These are phyloP conservation scores for Fragaria vesca DNA, from an alignment of 306 rosid species.

Conservation along the genomic window DNA sequence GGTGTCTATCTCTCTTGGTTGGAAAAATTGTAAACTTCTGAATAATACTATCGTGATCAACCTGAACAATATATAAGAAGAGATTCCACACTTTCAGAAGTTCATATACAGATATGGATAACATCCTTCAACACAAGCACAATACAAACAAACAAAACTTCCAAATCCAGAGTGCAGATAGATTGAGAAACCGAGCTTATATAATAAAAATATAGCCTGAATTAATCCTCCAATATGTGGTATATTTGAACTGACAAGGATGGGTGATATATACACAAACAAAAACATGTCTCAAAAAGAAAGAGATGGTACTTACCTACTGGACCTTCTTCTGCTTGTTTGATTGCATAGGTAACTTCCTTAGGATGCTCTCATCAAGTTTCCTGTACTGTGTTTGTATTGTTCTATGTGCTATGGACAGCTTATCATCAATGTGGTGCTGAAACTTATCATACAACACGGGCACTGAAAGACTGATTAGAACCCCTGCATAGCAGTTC, in stretches of 20 bases:
- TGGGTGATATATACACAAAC: background rate
- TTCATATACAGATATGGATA: background rate
- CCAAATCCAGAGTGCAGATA: background rate
- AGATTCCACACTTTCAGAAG: background rate
- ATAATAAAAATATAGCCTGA: background rate
- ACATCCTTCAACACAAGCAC: background rate
- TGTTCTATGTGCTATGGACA: slow-evolving; percentile 42
- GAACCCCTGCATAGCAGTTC: slow-evolving; percentile 52
- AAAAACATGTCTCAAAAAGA: background rate
- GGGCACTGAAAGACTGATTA: slow-evolving; percentile 83
- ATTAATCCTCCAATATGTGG: background rate
- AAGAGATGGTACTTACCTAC: slow-evolving; percentile 48
- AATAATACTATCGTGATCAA: background rate
- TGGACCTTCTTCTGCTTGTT: slow-evolving; percentile 82
- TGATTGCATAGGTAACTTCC: slow-evolving; percentile 56
- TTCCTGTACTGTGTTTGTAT: slow-evolving; percentile 52
- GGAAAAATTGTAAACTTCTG: background rate
- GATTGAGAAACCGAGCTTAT: background rate
- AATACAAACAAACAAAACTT: background rate
- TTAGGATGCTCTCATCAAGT: slow-evolving; percentile 48
- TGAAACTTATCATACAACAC: slow-evolving; percentile 82
- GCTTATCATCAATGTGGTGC: slow-evolving; percentile 61
- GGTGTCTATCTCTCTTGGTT: too few species aligned
- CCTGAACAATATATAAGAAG: background rate
- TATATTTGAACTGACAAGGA: background rate